These are phyloP conservation scores for Flueggea neowawraea DNA, from an alignment of 441 rosid genomes.

Conservation along the genomic window DNA sequence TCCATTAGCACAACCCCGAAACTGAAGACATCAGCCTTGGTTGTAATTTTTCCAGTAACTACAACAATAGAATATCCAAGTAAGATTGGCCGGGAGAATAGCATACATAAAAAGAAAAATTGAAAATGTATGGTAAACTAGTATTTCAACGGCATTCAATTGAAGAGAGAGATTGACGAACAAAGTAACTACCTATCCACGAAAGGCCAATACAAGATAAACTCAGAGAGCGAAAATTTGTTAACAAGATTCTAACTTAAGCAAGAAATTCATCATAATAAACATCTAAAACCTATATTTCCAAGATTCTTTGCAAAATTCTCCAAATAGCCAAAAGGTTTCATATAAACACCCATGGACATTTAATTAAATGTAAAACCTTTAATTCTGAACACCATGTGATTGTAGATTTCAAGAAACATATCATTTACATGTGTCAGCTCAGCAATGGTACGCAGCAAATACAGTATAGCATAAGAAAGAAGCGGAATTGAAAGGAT, in stretches of 20 bases:
- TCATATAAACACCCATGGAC: neutral
- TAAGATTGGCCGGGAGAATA: constrained; percentile 3
- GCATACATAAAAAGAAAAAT: constrained; percentile 4
- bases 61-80: constrained; percentile 10
- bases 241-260: neutral
- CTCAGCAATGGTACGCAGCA: too few relatives aligned
- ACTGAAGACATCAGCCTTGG: constrained; percentile 75
- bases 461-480: too few relatives aligned
- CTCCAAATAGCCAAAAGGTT: constrained; percentile 2
- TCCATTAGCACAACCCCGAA: constrained; percentile 82
- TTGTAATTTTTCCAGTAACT: constrained; percentile 79
- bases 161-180: too few relatives aligned
- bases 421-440: too few relatives aligned
- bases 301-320: neutral
- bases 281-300: neutral
- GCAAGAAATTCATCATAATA: neutral
- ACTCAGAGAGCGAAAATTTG: too few relatives aligned
- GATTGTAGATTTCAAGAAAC: too few relatives aligned
- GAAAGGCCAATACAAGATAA: too few relatives aligned
- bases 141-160: too few relatives aligned
- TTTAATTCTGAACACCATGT: too few relatives aligned
- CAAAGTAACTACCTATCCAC: too few relatives aligned
- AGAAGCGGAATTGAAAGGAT: too few relatives aligned
- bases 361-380: too few relatives aligned
- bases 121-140: neutral